Evolutionary conservation across 2,329 filamentous ascomycete species (phyloP).

Genomic region (Fusarium irregulare): DNA sequence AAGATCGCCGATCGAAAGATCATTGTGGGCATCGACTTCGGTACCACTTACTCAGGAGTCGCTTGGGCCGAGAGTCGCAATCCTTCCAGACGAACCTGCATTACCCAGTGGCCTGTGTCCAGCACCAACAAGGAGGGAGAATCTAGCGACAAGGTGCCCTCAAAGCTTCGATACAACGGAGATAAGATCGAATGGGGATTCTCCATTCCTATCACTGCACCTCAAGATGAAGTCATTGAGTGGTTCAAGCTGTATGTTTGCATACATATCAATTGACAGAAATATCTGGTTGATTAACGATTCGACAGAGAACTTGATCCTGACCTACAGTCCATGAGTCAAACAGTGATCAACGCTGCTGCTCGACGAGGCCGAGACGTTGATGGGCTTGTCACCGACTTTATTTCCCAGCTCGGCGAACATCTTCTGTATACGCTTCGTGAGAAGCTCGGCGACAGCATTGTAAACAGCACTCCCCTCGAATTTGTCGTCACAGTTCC

Average conservation of each 20-base stretch:
- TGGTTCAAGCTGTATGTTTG: constrained; percentile 61
- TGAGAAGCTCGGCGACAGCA: constrained; percentile 55
- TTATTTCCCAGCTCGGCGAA: constrained; percentile 56
- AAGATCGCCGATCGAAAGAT: constrained; percentile 54
- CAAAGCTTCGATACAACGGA: constrained; percentile 55
- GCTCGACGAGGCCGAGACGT: constrained; percentile 50
- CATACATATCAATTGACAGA: neutral
- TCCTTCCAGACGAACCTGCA: constrained; percentile 51
- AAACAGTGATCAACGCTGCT: constrained; percentile 44
- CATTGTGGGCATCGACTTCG: constrained; percentile 64
- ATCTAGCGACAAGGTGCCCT: constrained; percentile 59
- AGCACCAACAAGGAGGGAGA: constrained; percentile 51
- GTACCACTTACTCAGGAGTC: constrained; percentile 64
- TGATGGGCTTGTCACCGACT: constrained; percentile 59
- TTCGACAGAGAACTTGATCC: constrained; percentile 52
- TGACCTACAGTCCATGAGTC: constrained; percentile 49
- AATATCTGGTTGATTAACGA: constrained; percentile 14
- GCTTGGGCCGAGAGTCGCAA: constrained; percentile 59
- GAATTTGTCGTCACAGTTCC: constrained; percentile 67
- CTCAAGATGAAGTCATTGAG: constrained; percentile 54
- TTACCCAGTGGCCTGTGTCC: constrained; percentile 58
- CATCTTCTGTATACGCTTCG: constrained; percentile 59
- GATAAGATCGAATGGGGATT: constrained; percentile 59
- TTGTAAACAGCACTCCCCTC: constrained; percentile 56
- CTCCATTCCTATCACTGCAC: constrained; percentile 54